Base-by-base conservation (phyloP, 257 asterid species). In the Ilex asprella region DNA sequence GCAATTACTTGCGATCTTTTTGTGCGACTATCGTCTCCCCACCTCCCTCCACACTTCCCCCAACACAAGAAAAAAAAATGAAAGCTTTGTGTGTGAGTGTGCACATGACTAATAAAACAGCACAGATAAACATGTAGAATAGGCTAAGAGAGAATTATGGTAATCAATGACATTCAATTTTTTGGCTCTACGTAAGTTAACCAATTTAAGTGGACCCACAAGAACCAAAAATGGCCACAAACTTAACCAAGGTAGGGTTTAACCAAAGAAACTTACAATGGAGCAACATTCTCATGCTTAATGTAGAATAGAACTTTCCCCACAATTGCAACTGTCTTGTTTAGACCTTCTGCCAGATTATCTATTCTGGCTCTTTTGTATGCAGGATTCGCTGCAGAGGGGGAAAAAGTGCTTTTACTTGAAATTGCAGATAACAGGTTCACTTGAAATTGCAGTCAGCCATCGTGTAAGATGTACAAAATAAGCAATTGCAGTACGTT, bases 221-320 rank as follows among this genome's bases (percentile, higher is more conserved):
- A 49, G 10, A 6, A 70, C 10, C 39, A 51, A 12, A n/a, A 16
- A 54, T 53, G 44, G 44, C 10, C 21, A 35, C 27, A 53, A 56
- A 61, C 44, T 27, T 62, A 16, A 65, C 51, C 5, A 55, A 13
- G 6, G 59, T 30, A 55, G 64, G 41, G 29, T 70, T 47, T 30
- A 30, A 58, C 61, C 43, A 58, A 65, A 55, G 56, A 64, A 64
- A 80, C 99, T 81, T 72, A 92, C 99, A 78, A 74, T 54, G 99
- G 97, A 8, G 91, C 80, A 58, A 71, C 76, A 72, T 72, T 79
- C 58, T 79, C 89, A 27, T 84, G 89, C 75, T 79, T 79, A 61
- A 87, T 77, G 66, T 77, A 85, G 79, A 75, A 77, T 55, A 86
- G 30, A 69, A 89, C 91, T 71, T 78, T 86, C 61, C 93, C 99